Percentiles rank a stretch among this genome's conserved stretches.
phyloP scores from a whole-genome alignment of 768 basidiomycete genomes.

The Lactarius tabidus region DNA sequence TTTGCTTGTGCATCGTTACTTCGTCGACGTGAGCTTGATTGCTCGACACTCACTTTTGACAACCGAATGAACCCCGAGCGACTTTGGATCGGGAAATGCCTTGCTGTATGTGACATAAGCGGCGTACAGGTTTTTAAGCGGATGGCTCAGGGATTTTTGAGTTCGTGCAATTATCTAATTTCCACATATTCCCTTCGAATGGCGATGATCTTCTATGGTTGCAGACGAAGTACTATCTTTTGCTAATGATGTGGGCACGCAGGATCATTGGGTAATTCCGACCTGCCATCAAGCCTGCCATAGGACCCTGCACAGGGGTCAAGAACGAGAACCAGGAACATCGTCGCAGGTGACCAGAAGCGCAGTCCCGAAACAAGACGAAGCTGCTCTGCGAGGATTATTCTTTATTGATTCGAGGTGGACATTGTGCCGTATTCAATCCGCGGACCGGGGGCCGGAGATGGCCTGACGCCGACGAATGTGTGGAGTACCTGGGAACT shows the following conservation, averaged over 20 bases:
- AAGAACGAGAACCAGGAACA: slow-evolving; percentile 8
- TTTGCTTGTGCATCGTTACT: too few species aligned
- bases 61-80: too few species aligned
- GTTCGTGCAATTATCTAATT: slow-evolving; percentile 23
- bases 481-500: not conserved
- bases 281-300: too few species aligned
- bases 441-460: slow-evolving; percentile 15
- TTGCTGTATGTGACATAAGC: slow-evolving; percentile 65
- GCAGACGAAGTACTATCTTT: too few species aligned
- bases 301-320: not conserved
- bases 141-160: slow-evolving; percentile 28
- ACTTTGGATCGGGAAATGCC: too few species aligned
- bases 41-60: too few species aligned
- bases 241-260: too few species aligned
- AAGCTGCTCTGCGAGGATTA: not conserved
- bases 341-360: slow-evolving; percentile 1
- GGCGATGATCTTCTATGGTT: too few species aligned
- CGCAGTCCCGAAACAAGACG: not conserved
- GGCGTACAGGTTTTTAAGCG: slow-evolving; percentile 30
- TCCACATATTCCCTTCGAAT: slow-evolving; percentile 18
- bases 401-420: not conserved
- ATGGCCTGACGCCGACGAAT: not conserved
- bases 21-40: too few species aligned
- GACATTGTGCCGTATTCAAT: not conserved
- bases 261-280: too few species aligned